Evolutionary conservation across 441 rosid species (phyloP).

Genomic region (Eruca vesicaria): DNA sequence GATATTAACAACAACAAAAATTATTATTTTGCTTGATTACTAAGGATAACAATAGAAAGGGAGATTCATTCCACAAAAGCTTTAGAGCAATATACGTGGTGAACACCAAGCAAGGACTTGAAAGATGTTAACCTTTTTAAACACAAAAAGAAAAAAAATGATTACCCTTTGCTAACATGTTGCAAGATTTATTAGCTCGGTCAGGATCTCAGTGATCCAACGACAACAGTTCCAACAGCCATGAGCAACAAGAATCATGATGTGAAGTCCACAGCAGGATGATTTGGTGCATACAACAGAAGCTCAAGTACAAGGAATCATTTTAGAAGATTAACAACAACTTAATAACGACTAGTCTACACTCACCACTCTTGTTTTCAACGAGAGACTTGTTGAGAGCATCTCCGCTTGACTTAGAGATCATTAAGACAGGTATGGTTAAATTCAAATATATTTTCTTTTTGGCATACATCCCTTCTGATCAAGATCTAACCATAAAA

Average conservation of each 20-base stretch:
- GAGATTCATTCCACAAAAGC: background rate
- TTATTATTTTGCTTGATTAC: too few species aligned
- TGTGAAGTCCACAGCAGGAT: slow-evolving; percentile 69
- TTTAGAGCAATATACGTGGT: background rate
- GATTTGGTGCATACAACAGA: slow-evolving; percentile 70
- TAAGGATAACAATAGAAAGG: too few species aligned
- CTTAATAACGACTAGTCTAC: slow-evolving; percentile 4
- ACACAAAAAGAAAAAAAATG: background rate
- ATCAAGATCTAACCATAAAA: slow-evolving; percentile 45
- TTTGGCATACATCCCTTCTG: slow-evolving; percentile 81
- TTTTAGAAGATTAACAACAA: background rate
- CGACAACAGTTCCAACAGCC: slow-evolving; percentile 69
- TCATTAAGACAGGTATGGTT: slow-evolving; percentile 73
- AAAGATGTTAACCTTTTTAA: background rate
- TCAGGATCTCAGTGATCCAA: slow-evolving; percentile 63
- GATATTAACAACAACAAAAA: too few species aligned
- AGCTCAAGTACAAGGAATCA: slow-evolving; percentile 56
- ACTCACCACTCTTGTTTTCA: slow-evolving; percentile 56
- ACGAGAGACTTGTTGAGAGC: slow-evolving; percentile 55
- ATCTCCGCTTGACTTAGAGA: slow-evolving; percentile 80
- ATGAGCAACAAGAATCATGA: slow-evolving; percentile 37
- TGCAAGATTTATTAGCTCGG: slow-evolving; percentile 58
- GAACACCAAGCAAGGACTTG: slow-evolving; percentile 2
- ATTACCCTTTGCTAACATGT: slow-evolving; percentile 80
- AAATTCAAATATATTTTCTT: slow-evolving; percentile 51